Conservation (phyloP, 805 yeast species). For the Komagataella populi region DNA sequence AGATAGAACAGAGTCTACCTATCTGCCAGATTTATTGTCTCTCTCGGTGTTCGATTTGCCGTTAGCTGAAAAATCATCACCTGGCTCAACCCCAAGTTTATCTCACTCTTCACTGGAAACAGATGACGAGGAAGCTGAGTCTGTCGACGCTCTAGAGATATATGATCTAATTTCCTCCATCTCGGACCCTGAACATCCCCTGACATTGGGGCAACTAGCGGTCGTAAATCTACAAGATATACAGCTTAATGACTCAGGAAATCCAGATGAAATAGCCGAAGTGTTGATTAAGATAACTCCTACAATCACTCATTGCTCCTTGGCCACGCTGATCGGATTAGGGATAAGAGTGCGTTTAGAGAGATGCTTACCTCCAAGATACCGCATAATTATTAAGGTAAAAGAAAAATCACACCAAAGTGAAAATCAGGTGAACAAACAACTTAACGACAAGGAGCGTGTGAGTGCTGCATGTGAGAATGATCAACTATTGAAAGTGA, state of each 20-base stretch:
- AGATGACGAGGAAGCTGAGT: conserved; percentile 34
- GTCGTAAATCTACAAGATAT: conserved; percentile 85
- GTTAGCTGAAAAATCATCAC: conserved; percentile 2
- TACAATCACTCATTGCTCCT: conserved; percentile 92
- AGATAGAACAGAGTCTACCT: not conserved
- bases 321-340: conserved; percentile 90
- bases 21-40: conserved; percentile 6
- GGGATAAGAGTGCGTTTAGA: conserved; percentile 90
- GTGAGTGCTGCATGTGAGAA: conserved; percentile 98
- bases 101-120: conserved; percentile 7
- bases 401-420: conserved; percentile 94
- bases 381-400: conserved; percentile 62
- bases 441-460: conserved; percentile 91
- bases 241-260: conserved; percentile 44
- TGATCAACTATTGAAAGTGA: conserved; percentile 80
- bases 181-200: conserved; percentile 96
- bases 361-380: conserved; percentile 75
- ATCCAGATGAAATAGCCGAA: conserved; percentile 45
- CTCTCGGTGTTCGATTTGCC: conserved; percentile 1
- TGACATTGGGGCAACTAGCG: conserved; percentile 85
- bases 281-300: conserved; percentile 84
- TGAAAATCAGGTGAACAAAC: conserved; percentile 92
- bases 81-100: conserved; percentile 4
- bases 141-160: conserved; percentile 80
- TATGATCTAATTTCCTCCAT: conserved; percentile 76